phyloP scores from a whole-genome alignment of 345 rosid species.

The Lumnitzera racemosa region DNA sequence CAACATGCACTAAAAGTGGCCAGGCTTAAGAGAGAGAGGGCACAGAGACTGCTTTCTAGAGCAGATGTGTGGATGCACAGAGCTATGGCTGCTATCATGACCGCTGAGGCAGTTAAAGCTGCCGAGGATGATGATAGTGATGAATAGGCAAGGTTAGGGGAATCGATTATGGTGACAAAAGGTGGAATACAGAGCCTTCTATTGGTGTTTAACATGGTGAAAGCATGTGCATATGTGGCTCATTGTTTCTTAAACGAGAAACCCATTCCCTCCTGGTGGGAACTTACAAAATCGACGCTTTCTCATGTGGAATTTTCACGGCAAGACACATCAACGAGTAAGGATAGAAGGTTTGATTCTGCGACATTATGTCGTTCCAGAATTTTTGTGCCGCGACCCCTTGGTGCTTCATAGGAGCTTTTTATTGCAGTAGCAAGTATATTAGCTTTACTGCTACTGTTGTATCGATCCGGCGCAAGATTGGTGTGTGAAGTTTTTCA shows the following conservation, averaged over 20 bases:
- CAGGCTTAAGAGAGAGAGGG: slow-evolving; percentile 72
- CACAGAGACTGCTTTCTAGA: slow-evolving; percentile 61
- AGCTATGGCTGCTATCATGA: slow-evolving; percentile 80
- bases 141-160: slow-evolving; percentile 21
- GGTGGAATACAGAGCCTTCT: too few relatives aligned
- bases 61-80: slow-evolving; percentile 90
- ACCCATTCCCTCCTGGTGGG: too few relatives aligned
- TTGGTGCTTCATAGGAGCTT: slow-evolving; percentile 11
- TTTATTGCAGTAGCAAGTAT: slow-evolving; percentile 20
- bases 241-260: too few relatives aligned
- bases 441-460: slow-evolving; percentile 10
- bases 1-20: slow-evolving; percentile 55
- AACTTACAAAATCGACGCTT: too few relatives aligned
- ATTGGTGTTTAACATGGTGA: too few relatives aligned
- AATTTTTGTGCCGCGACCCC: slow-evolving; percentile 8
- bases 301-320: too few relatives aligned
- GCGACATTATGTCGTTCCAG: too few relatives aligned
- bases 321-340: too few relatives aligned
- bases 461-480: slow-evolving; percentile 20
- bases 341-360: too few relatives aligned
- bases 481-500: slow-evolving; percentile 36
- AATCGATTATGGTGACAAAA: slow-evolving; percentile 3
- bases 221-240: too few relatives aligned
- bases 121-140: slow-evolving; percentile 35
- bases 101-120: slow-evolving; percentile 77